Conservation (phyloP, 176 grass and related monocot species). For the maize (Zea mays) region Zm-B73-REFERENCE-NAM-5.0 NC_050096.1:20254501-20255000, state of each 20-base stretch:
- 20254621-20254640: neutral
- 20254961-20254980: conserved; percentile 32
- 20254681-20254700: conserved; percentile 6
- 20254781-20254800: neutral
- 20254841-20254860: conserved; percentile 19
- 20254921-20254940: conserved; percentile 17
- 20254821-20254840: conserved; percentile 12
- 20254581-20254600: too few relatives aligned
- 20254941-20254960: conserved; percentile 40
- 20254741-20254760: conserved; percentile 4
- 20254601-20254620: too few relatives aligned
- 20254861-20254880: neutral
- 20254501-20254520: too few relatives aligned
- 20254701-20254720: conserved; percentile 29
- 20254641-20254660: neutral
- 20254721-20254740: neutral
- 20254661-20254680: conserved; percentile 20
- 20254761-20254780: conserved; percentile 19
- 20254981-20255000: conserved; percentile 37
- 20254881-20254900: conserved; percentile 25
- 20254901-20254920: conserved; percentile 27
- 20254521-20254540: too few relatives aligned
- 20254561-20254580: too few relatives aligned
- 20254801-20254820: conserved; percentile 22
- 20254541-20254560: too few relatives aligned